phyloP scores from a whole-genome alignment of 2,329 filamentous ascomycete species.

The Fusarium nematophilum region DNA sequence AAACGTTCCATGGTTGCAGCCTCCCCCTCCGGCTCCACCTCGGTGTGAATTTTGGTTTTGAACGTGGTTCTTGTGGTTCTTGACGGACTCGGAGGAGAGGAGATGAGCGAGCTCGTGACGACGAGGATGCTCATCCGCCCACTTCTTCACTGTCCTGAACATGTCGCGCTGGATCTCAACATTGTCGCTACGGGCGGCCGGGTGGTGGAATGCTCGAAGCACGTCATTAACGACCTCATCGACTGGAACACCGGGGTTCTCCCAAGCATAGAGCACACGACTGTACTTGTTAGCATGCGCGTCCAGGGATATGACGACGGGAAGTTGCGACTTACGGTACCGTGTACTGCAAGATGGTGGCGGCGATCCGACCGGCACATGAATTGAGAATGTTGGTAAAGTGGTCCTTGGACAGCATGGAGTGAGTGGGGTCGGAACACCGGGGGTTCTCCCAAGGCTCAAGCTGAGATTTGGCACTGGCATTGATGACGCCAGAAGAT shows the following conservation, averaged over 20 bases:
- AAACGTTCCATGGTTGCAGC: slow-evolving; percentile 57
- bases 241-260: slow-evolving; percentile 84
- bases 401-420: slow-evolving; percentile 86
- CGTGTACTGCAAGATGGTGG: slow-evolving; percentile 84
- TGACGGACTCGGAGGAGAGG: slow-evolving; percentile 87
- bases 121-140: slow-evolving; percentile 78
- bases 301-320: not conserved
- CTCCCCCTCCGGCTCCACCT: slow-evolving; percentile 49
- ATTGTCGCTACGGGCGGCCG: slow-evolving; percentile 79
- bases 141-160: slow-evolving; percentile 86
- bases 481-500: slow-evolving; percentile 75
- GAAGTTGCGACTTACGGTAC: slow-evolving; percentile 70
- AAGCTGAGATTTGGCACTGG: slow-evolving; percentile 79
- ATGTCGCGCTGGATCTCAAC: slow-evolving; percentile 87
- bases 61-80: slow-evolving; percentile 82
- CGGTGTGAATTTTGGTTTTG: slow-evolving; percentile 51
- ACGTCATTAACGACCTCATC: slow-evolving; percentile 87
- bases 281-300: slow-evolving; percentile 48
- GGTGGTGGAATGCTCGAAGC: slow-evolving; percentile 88
- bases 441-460: slow-evolving; percentile 82
- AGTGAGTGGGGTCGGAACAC: slow-evolving; percentile 84
- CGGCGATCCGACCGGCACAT: slow-evolving; percentile 78
- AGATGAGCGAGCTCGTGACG: slow-evolving; percentile 76
- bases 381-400: slow-evolving; percentile 84
- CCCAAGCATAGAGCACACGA: slow-evolving; percentile 91